phyloP scores from a whole-genome alignment of 176 grass and related monocot genomes.

The Cenchrus fungigraminus region DNA sequence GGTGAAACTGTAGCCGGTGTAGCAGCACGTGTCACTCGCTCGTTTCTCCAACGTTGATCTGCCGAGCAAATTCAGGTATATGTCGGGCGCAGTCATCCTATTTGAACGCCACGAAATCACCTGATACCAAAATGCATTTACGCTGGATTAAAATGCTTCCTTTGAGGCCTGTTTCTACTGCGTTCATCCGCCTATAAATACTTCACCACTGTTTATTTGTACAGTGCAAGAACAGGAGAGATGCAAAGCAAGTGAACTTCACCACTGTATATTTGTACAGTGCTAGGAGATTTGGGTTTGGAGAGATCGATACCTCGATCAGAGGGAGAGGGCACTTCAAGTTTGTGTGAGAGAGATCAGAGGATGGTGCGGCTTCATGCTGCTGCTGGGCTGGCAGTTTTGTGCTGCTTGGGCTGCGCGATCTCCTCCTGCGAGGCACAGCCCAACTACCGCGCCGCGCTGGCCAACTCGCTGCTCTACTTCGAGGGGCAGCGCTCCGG shows the following conservation, averaged over 20 bases:
- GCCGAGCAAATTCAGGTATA: not conserved
- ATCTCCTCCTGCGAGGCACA: not conserved
- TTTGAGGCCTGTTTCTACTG: not conserved
- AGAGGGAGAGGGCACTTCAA: too few relatives aligned
- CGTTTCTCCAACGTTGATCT: not conserved
- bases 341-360: not conserved
- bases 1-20: not conserved
- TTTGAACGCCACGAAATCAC: not conserved
- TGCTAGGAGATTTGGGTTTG: not conserved
- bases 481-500: constrained; percentile 83
- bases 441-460: constrained; percentile 54
- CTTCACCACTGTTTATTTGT: not conserved
- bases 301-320: not conserved
- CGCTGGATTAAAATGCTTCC: not conserved
- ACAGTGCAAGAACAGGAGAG: not conserved
- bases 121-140: not conserved
- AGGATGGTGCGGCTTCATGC: not conserved
- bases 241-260: not conserved
- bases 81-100: not conserved
- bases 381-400: not conserved
- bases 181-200: not conserved
- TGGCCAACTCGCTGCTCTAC: constrained; percentile 75
- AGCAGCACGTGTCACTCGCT: not conserved
- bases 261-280: not conserved
- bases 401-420: not conserved